phyloP scores from a whole-genome alignment of 1,284 basidiomycete genomes.

The Naganishia liquefaciens region DNA sequence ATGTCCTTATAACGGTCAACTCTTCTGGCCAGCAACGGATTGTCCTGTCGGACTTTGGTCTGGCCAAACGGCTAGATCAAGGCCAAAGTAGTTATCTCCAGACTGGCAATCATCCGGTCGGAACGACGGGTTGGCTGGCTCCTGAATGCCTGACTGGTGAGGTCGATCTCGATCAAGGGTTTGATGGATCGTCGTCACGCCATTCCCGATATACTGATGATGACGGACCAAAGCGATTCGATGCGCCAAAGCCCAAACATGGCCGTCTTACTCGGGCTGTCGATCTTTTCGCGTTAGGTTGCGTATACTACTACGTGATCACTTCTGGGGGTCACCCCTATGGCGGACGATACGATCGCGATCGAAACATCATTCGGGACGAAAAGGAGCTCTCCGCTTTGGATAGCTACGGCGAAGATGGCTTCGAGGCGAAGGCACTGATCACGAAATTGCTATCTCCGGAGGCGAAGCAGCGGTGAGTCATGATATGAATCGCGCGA shows the following conservation, averaged over 20 bases:
- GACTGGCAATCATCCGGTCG: conserved; percentile 69
- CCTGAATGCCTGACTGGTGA: conserved; percentile 89
- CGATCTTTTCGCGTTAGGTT: conserved; percentile 90
- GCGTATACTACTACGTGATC: conserved; percentile 86
- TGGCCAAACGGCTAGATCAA: conserved; percentile 86
- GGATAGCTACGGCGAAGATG: conserved; percentile 81
- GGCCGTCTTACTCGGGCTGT: conserved; percentile 85
- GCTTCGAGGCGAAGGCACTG: conserved; percentile 76
- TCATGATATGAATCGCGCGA: conserved; percentile 32
- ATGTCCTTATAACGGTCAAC: conserved; percentile 83
- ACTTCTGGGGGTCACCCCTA: conserved; percentile 86
- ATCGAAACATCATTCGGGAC: conserved; percentile 83
- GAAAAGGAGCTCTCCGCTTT: conserved; percentile 67
- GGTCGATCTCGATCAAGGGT: conserved; percentile 78
- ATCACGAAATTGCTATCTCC: conserved; percentile 73
- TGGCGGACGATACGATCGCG: conserved; percentile 85
- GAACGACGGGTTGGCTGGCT: conserved; percentile 90
- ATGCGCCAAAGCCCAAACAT: conserved; percentile 24
- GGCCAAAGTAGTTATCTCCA: conserved; percentile 92
- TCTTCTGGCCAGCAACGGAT: conserved; percentile 71
- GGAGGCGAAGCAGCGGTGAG: conserved; percentile 70
- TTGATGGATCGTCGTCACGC: conserved; percentile 63
- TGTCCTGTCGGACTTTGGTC: conserved; percentile 92
- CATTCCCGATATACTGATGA: conserved; percentile 43
- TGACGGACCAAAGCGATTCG: conserved; percentile 29